Base-by-base conservation (phyloP, 352 stramenopile genomes). In the Phytophthora idaei region DNA sequence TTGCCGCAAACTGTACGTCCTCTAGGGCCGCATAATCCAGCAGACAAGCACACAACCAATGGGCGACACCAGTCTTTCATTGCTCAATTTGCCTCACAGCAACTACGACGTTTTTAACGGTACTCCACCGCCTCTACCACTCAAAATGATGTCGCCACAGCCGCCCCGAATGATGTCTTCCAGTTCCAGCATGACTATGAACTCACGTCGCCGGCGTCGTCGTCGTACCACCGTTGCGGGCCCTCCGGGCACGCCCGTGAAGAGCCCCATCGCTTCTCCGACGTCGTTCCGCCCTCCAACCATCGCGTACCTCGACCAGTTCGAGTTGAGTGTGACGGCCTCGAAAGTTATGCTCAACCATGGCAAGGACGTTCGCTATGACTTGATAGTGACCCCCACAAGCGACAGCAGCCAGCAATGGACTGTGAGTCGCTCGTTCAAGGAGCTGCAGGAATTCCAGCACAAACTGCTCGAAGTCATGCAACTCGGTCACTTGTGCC, bases 401-500 rank as follows among this genome's bases (percentile, higher is more conserved):
- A 67, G 47, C 6, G 56, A 76, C 27, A 74, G 54, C 12, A 59
- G 56, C 11, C 82, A 83, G 41, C 77, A 69, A 45, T 82, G 71
- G 67, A 69, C 75, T 12, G 60, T 85, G 31, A 73, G 47, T 49
- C 78, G 61, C 21, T 85, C 77, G 48, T 80, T 87, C 49, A 73
- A 81, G 32, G 77, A 90, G 57, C 83, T 87, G 61, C 53, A 70
- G 14, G 44, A 41, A 11, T 74, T 89, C 28, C 76, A 86, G 37
- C 67, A 68, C 11, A 54, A 54, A 1, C 28, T 80, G 21, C 54
- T 84, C 5, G 44, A 56, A 5, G 76, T 63, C 31, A 73, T 91
- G 50, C 69, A 86, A 25, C 80, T 87, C 57, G 83, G 80, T 32
- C 80, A 89, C 62, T 64, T 78, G 8, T 91, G 80, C 47, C 62